Base-by-base conservation (phyloP, 1,284 basidiomycete species). In the Phaffia rhodozyma region DNA sequence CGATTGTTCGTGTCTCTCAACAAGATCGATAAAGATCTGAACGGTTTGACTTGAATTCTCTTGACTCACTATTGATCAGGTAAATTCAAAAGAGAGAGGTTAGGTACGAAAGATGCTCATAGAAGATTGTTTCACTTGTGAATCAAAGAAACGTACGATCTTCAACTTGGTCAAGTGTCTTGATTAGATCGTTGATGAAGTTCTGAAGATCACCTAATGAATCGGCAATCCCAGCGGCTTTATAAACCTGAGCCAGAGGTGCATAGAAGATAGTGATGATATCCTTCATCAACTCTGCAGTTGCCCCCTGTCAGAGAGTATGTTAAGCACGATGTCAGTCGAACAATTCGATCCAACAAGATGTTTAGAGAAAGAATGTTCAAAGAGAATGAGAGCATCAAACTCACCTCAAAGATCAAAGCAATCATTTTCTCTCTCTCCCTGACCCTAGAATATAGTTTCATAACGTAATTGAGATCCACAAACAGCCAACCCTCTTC, bases 221-320 rank as follows among this genome's bases (percentile, higher is more conserved):
- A 73, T 98, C 94, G 13, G 89, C 87, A 62, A 99, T 97, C 73
- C 89, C 97, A 5, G 96, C 96, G 4, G 94, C 94, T 72, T 90
- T 87, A 79, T 98, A 99, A 1, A 98, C 96, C 71, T 94, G 90
- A 0, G 96, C 96, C n/a, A 99, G 80, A 1, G 96, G 96, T 0
- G 93, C 79, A 75, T 99, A 99, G 76, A 99, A 98, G 67, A 99
- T 98, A 16, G 96, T 97, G 70, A 99, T 92, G 67, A 99, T 97
- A 74, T 99, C 96, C 76, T 94, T 97, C 70, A 98, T 79, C 50
- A 99, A 78, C 57, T 97, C 94, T 3, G 96, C 86, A 0, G 96
- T 98, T 51, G 86, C 87, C 18, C 93, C 92, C 91, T 94, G 67
- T 2, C 55, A 50, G 32, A 5, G 29, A 30, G 4, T n/a, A 55